Base-by-base conservation (phyloP, 495 filamentous ascomycete genomes). In the Aspergillus carlsbadensis region DNA sequence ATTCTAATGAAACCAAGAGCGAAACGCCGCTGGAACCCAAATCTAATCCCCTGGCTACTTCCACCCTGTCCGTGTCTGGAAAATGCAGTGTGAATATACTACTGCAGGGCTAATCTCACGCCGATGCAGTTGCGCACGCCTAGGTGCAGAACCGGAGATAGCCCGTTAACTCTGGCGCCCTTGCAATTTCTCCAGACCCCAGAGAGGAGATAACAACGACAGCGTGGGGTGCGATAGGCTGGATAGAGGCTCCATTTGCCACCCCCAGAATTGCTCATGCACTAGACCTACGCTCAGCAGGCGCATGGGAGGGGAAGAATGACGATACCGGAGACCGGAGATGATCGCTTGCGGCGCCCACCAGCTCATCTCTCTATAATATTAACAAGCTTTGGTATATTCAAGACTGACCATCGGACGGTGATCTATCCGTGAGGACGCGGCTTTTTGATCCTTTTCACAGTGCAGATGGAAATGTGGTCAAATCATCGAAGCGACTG, bases 401-500 rank as follows among this genome's bases (percentile, higher is more conserved):
- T 7, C 6, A 1, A 10, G 22, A 21, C 2, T 13, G 41, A 1
- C 41, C 18, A 43, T 6, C 13, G 20, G 18, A 43, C 1, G 2
- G n/a, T 41, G 14, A n/a, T 46, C 6, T 46, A 46, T 14, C 29
- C 11, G 11, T 13, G 34, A 36, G 31, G 46, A 8, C 31, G 31
- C 35, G 10, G 24, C 40, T 54, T 54, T 36, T 35, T 35, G 15
- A 26, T 22, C 17, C 31, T 34, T 44, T 49, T 10, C 31, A 10
- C 17, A 21, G 17, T 24, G n/a, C 46, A 18, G 0, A 10, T 37
- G 46, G 46, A 10, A 6, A 37, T 21, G n/a, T 22, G 17, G 26
- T 47, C 52, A 47, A 55, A 55, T 47, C 52, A 46, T 47, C 21
- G 21, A 48, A 49, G 36, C 26, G 46, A 17, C 42, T 39, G 22